Percentiles rank a stretch among this genome's conserved stretches.
Evolutionary conservation across 805 yeast genomes (phyloP).

Genomic region (Pichia rugopelliculosa): DNA sequence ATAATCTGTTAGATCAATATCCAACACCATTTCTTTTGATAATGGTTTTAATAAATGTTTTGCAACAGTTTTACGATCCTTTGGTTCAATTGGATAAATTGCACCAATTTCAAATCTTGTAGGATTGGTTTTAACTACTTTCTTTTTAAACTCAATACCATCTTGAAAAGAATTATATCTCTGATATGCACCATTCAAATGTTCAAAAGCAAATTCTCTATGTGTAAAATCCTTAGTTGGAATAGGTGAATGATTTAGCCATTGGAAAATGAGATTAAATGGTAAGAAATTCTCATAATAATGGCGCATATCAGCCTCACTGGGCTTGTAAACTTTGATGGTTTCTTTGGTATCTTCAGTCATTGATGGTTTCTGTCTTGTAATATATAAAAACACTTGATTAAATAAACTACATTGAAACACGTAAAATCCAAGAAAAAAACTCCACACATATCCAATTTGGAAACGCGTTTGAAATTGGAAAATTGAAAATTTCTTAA

Average conservation of each 20-base stretch:
- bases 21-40: conserved; percentile 84
- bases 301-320: conserved; percentile 48
- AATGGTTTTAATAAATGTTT: conserved; percentile 73
- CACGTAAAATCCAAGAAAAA: too few relatives aligned
- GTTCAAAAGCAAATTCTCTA: conserved; percentile 92
- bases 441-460: too few relatives aligned
- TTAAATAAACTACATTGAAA: too few relatives aligned
- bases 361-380: neutral
- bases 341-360: neutral
- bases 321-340: conserved; percentile 4
- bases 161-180: conserved; percentile 74
- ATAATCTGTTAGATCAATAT: conserved; percentile 96
- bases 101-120: conserved; percentile 95
- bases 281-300: conserved; percentile 71
- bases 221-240: conserved; percentile 72
- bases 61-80: conserved; percentile 68
- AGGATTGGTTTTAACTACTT: conserved; percentile 69
- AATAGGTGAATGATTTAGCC: conserved; percentile 82
- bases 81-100: conserved; percentile 81
- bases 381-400: neutral
- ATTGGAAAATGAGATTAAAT: conserved; percentile 68
- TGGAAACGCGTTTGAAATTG: neutral
- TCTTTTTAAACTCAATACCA: conserved; percentile 67
- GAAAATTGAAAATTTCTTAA: too few relatives aligned
- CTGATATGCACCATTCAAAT: conserved; percentile 79